Base-by-base conservation (phyloP, 2,329 filamentous ascomycete genomes). In the Claviceps paspali region DNA sequence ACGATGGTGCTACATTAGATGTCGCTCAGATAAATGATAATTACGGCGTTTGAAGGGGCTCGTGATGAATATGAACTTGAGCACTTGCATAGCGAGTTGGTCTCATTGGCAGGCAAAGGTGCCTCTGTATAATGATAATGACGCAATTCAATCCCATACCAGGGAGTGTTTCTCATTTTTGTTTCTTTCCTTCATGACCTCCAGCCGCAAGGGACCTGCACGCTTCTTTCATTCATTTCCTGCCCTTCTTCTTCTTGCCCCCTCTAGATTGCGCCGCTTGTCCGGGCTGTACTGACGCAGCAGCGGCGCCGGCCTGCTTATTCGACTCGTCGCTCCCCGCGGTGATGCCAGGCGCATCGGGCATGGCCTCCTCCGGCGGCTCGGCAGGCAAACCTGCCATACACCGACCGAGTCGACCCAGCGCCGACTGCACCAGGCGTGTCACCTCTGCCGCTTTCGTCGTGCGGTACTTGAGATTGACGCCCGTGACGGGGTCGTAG, bases 381-480 rank as follows among this genome's bases (percentile, higher is more conserved):
- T 58, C 59, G 12, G 21, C 37, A 36, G 65, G 62, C 46, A 79
- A 52, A 24, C 67, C 73, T 11, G 72, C 73, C 66, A 82, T 79
- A 40, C 67, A 71, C 38, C 76, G 69, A n/a, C 79, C 84, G 47
- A 95, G 59, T 40, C 73, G 70, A 1, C 85, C 86, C 44, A 98
- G 59, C 30, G 79, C 74, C 36, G 76, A 73, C 43, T 53, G 47
- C 40, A 98, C 73, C 49, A 98, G 62, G 21, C 91, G 69, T 18
- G 81, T 79, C 8, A 98, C 86, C 61, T 96, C 88, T 15, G 84
- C 83, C 15, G 82, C 84, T 61, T 94, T 93, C 54, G 79, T 80
- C 26, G 91, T 98, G 54, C 75, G 72, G 67, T 95, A 96, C 62
- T 95, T 93, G 44, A 98, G 70, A 43, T 79, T 79, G 40, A 79